These are phyloP conservation scores for Pleurotus ostreatus DNA, from an alignment of 768 basidiomycete genomes.

Conservation along the genomic window DNA sequence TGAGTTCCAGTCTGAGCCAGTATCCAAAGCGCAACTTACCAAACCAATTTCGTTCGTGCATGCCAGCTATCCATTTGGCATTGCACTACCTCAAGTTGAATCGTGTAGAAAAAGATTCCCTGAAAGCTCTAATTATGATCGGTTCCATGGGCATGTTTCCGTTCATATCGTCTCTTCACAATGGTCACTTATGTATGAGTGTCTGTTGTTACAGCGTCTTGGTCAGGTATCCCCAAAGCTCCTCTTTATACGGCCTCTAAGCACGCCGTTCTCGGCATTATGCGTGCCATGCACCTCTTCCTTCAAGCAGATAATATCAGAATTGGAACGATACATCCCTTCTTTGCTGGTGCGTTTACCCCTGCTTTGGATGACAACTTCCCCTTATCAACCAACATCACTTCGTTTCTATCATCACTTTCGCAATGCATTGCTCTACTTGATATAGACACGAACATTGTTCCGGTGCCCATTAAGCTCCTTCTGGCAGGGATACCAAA, in stretches of 20 bases:
- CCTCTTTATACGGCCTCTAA: slow-evolving; percentile 49
- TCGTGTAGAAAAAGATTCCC: slow-evolving; percentile 26
- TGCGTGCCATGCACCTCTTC: slow-evolving; percentile 40
- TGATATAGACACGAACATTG: slow-evolving; percentile 40
- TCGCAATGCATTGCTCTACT: not conserved
- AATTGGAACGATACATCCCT: slow-evolving; percentile 46
- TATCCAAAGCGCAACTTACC: not conserved
- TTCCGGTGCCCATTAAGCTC: slow-evolving; percentile 33
- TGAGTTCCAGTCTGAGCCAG: slow-evolving; percentile 18
- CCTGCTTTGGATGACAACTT: not conserved
- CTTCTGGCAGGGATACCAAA: slow-evolving; percentile 46
- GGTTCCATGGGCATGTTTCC: slow-evolving; percentile 46
- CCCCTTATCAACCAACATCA: not conserved
- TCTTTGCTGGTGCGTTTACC: slow-evolving; percentile 40
- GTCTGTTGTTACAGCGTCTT: slow-evolving; percentile 36
- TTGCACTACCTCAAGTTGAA: slow-evolving; percentile 44
- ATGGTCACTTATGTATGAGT: not conserved
- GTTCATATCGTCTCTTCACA: not conserved
- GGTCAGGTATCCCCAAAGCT: slow-evolving; percentile 38
- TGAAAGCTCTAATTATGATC: slow-evolving; percentile 48
- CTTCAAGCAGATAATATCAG: slow-evolving; percentile 35
- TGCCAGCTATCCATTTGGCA: slow-evolving; percentile 43
- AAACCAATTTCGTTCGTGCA: slow-evolving; percentile 1
- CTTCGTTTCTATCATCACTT: too few species aligned
- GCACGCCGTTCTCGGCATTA: slow-evolving; percentile 49